Conservation (phyloP, 2,329 filamentous ascomycete genomes). For the Phialophora tarda region DNA sequence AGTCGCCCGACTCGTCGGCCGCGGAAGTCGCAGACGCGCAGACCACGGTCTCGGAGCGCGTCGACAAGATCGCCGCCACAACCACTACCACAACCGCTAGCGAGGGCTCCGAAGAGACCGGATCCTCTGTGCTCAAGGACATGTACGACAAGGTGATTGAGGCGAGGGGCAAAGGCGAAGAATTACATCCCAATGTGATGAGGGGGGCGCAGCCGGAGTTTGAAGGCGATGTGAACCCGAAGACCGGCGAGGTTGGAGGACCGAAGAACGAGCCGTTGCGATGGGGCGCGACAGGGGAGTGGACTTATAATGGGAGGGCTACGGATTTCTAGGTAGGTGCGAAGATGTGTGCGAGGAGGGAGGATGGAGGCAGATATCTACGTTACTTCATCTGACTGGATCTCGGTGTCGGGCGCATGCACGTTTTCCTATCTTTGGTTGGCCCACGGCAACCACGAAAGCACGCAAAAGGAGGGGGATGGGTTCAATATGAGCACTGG, state of each 20-base stretch:
- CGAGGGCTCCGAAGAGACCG: conserved; percentile 4
- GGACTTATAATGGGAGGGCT: conserved; percentile 93
- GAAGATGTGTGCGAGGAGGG: background rate
- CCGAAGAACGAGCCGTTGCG: conserved; percentile 95
- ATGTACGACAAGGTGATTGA: conserved; percentile 52
- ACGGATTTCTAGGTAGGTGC: conserved; percentile 74
- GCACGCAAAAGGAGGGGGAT: background rate
- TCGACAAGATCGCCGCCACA: conserved; percentile 20
- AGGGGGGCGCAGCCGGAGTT: conserved; percentile 88
- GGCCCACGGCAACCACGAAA: background rate
- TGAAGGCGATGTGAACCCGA: conserved; percentile 86
- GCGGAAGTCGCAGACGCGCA: conserved; percentile 34
- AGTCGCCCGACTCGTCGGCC: conserved; percentile 52
- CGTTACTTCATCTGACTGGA: background rate
- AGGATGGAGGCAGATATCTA: background rate
- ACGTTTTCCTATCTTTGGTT: too few species aligned
- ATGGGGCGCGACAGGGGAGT: conserved; percentile 79
- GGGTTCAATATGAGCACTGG: background rate
- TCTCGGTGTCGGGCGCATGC: too few species aligned
- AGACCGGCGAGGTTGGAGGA: conserved; percentile 92
- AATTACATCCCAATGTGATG: conserved; percentile 72
- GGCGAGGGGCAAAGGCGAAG: conserved; percentile 65
- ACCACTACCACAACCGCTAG: background rate
- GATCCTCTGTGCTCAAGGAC: conserved; percentile 21
- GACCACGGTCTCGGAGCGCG: conserved; percentile 37